Base-by-base conservation (phyloP, 106 monocot genomes). In the Vanilla planifolia region DNA sequence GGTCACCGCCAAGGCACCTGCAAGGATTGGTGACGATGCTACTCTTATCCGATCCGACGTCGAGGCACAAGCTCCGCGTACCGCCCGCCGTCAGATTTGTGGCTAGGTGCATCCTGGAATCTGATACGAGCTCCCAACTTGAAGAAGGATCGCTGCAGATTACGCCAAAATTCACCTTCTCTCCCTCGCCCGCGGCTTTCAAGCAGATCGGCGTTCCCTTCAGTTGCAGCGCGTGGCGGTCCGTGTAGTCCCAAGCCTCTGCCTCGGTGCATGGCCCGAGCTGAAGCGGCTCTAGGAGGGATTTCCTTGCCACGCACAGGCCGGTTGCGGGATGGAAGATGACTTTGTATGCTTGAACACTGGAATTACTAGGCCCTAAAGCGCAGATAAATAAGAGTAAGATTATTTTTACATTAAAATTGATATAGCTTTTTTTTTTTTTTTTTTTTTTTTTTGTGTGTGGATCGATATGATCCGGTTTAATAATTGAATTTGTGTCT, bases 271-370 rank as follows among this genome's bases (percentile, higher is more conserved):
- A 94, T 2, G 64, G 41, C 21, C 89, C 85, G 21, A 93, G 62
- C 6, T 43, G 55, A 11, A 78, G 64, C 1, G 48, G 28, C 7
- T 74, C 43, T 0, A 53, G 19, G n/a, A 53, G 39, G 65, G 63
- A 68, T 13, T 65, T 66, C 46, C 33, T 62, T 37, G 55, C 19
- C 16, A 89, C 57, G 32, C 93, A 94, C 2, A 80, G 64, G 9
- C 93, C 93, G 6, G 77, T 75, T 41, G 69, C 56, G 3, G 93
- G 93, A 66, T 94, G 93, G 75, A 80, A 94, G 28, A 94, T 45
- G 15, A 83, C 35, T 27, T 68, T 67, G 75, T 89, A 70, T 14
- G 66, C 64, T 14, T 59, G 13, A 10, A 35, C n/a, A 4, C 50
- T 48, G 4, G 73, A 69, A 55, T 76, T 20, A 8, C 82, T 80